These are phyloP conservation scores for Echeveria elegans DNA, from an alignment of 164 flowering plant genomes.

Conservation along the genomic window DNA sequence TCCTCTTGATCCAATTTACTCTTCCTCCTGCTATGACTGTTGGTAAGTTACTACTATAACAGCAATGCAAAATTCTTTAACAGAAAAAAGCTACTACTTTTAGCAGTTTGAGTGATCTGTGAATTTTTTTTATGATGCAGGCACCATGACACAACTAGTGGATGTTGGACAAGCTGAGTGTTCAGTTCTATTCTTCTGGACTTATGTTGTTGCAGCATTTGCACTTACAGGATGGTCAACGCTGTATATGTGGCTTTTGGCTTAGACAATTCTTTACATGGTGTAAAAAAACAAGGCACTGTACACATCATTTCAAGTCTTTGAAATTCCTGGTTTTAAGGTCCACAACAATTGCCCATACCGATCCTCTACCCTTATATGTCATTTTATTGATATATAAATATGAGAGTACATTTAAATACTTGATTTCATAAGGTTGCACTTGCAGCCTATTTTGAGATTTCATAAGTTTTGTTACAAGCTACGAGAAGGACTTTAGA, in stretches of 20 bases:
- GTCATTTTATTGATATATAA: too few species aligned
- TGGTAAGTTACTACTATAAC: conserved; percentile 28
- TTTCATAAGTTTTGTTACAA: too few species aligned
- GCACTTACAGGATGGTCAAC: conserved; percentile 81
- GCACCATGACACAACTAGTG: conserved; percentile 79
- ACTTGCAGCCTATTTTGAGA: too few species aligned
- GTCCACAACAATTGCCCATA: too few species aligned
- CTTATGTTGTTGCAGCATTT: conserved; percentile 65
- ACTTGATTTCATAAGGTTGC: too few species aligned
- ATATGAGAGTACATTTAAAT: too few species aligned
- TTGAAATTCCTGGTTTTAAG: not conserved
- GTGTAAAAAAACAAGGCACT: not conserved
- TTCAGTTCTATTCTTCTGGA: conserved; percentile 78
- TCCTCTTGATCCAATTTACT: conserved; percentile 66
- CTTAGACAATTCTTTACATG: conserved; percentile 6
- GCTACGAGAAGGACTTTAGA: too few species aligned
- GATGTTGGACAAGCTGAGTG: conserved; percentile 85
- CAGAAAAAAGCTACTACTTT: not conserved
- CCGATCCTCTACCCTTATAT: too few species aligned
- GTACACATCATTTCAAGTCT: not conserved
- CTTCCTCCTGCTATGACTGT: conserved; percentile 89
- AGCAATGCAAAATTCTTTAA: not conserved
- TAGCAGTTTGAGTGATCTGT: not conserved
- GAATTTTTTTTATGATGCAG: conserved; percentile 22
- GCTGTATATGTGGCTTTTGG: conserved; percentile 52